Base-by-base conservation (phyloP, 257 asterid genomes). In the Capsicum chinense region DNA sequence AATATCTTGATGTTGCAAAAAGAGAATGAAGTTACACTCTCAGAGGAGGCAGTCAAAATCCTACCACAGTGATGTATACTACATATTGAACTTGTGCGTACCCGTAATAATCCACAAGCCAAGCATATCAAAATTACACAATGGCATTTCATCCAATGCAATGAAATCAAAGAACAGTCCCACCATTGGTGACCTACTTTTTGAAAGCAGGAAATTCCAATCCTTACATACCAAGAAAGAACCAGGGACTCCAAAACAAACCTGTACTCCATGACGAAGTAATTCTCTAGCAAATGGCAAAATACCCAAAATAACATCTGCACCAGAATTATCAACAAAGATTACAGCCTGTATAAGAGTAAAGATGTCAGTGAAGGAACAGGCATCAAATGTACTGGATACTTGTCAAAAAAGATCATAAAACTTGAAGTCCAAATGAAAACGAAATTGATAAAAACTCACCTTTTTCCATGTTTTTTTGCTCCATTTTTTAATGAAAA, bases 241-340 rank as follows among this genome's bases (percentile, higher is more conserved):
- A 54, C 26, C 19, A 76, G 48, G 21, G 47, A 74, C 47, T 21
- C 63, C 81, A 76, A 52, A 50, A 76, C 62, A 52, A 4, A 94
- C 99, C 97, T 95, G 97, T 67, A 94, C 89, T 88, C 98, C 98
- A 62, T 70, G 92, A 70, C 92, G 95, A 66, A 97, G 95, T 82
- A 97, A 88, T 92, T 97, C 99, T 87, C 99, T 91, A 39, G 97
- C 95, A 89, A 95, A 93, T 74, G 98, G 99, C 88, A 97, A 87
- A 88, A 97, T 92, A 83, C 99, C 98, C 91, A 97, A 92, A 81
- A 97, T 89, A 79, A 97, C 78, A 89, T 97, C 99, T 80, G 99
- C 99, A 83, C 99, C 99, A 68, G 98, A 97, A 90, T 95, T 97
- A 88, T 95, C 99, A 47, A 92, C 98, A 89, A 97, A 93, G 79